Conservation (phyloP, 2,329 filamentous ascomycete species). For the Fusarium penzigii region DNA sequence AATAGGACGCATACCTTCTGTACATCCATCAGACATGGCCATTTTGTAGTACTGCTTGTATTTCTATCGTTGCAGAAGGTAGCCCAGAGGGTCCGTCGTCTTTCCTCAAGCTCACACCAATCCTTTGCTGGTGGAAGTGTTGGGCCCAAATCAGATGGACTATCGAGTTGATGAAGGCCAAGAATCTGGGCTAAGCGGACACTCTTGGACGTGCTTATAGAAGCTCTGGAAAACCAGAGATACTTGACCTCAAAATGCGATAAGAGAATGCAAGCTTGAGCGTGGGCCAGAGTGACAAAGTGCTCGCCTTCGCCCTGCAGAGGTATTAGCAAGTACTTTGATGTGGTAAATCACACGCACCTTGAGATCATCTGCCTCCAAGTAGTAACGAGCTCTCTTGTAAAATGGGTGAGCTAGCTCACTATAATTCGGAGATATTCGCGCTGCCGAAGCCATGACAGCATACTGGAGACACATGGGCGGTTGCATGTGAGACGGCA, state of each 20-base stretch:
- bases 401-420: constrained; percentile 21
- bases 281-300: constrained; percentile 63
- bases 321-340: background rate
- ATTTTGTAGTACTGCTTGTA: constrained; percentile 81
- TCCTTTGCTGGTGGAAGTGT: constrained; percentile 71
- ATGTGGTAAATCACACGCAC: background rate
- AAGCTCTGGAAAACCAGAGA: constrained; percentile 80
- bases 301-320: constrained; percentile 25
- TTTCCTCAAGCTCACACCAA: constrained; percentile 73
- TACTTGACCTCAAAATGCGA: constrained; percentile 76
- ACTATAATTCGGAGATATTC: constrained; percentile 9
- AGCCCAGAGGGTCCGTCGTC: constrained; percentile 80
- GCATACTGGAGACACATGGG: constrained; percentile 29
- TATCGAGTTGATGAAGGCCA: constrained; percentile 75
- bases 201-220: constrained; percentile 73
- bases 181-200: constrained; percentile 74
- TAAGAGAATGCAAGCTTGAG: constrained; percentile 74
- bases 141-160: constrained; percentile 65
- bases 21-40: constrained; percentile 79
- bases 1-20: constrained; percentile 49
- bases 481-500: constrained; percentile 27
- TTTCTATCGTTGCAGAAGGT: constrained; percentile 78
- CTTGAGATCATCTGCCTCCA: constrained; percentile 27
- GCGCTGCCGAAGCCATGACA: constrained; percentile 21
- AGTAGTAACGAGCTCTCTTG: constrained; percentile 21